phyloP scores from a whole-genome alignment of 75 land plant species.

The Adiantum capillusveneris region DNA sequence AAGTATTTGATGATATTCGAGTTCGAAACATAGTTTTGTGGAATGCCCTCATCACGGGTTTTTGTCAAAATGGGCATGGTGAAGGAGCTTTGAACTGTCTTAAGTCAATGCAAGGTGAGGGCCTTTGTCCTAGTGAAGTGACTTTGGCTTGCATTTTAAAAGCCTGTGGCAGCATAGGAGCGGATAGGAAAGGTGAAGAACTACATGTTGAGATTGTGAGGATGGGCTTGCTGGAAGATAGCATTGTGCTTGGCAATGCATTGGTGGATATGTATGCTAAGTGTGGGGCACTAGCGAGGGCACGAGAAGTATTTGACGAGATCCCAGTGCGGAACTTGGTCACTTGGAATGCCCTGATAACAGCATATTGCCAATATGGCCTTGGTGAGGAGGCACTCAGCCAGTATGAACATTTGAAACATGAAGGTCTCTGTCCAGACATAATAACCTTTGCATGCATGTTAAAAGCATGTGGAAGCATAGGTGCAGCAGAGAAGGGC shows the following conservation, averaged over 20 bases:
- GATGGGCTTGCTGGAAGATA: not conserved
- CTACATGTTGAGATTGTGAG: not conserved
- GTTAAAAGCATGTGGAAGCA: conserved; percentile 3
- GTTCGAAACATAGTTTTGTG: too few relatives aligned
- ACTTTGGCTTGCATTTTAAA: too few relatives aligned
- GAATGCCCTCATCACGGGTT: too few relatives aligned
- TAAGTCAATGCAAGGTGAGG: too few relatives aligned
- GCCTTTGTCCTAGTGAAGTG: too few relatives aligned
- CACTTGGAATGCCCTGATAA: conserved; percentile 1
- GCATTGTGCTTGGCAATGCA: conserved; percentile 21
- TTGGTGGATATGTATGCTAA: conserved; percentile 34
- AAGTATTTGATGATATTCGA: too few relatives aligned
- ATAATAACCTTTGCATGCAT: not conserved
- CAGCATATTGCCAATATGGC: not conserved
- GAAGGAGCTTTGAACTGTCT: too few relatives aligned
- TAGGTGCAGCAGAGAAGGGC: not conserved
- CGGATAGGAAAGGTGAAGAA: not conserved
- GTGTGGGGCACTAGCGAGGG: conserved; percentile 17
- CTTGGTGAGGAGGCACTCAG: not conserved
- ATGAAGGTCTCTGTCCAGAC: not conserved
- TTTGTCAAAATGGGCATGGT: too few relatives aligned
- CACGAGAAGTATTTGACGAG: conserved; percentile 17
- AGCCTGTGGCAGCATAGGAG: too few relatives aligned
- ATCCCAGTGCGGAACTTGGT: conserved; percentile 9
- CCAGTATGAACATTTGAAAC: not conserved